Evolutionary conservation across 345 rosid species (phyloP), one percentile per base, ranked within the genome.

Genomic region (Viola odorata): DNA sequence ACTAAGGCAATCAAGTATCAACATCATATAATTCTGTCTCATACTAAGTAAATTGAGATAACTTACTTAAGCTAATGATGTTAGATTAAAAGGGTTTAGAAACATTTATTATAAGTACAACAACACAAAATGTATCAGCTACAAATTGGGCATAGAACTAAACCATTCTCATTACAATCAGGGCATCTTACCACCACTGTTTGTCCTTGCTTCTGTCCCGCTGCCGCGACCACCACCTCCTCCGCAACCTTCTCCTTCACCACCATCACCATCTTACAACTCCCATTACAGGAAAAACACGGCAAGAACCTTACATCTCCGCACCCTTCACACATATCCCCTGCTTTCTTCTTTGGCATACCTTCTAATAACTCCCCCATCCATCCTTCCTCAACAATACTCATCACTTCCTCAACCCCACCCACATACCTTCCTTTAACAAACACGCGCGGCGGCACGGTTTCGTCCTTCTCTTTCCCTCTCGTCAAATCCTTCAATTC

Each of bases 141-240:
- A 70, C 99, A 87, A 67, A 64, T 54, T 54, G 78, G 96, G 66
- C 97, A 94, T 56, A 84, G 79, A 10, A 82, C 80, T 69, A 94
- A 45, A 1, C 99, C 97, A 49, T 94, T 94, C 82, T 90, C 99
- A 73, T 94, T 88, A 66, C 96, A 94, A 56, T 71, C 77, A 8
- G 80, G 67, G 58, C 96, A 90, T 61, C 88, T 77, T 2, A 67
- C 72, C 77, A 82, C 67, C 77, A 74, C 76, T 45, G 73, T 1
- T 72, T 74, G 6, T 70, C 80, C 55, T 67, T 55, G 71, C 37
- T 42, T 60, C 47, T 14, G 39, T 16, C 56, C 60, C 8, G 41
- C 9, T 15, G 42, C 58, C 32, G 57, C 65, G 69, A 79, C 80
- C 42, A 73, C 81, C 66, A 83, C 85, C 65, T 84, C 76, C 70